Percentiles rank a stretch among this genome's conserved stretches.
Conservation (phyloP, 1,284 basidiomycete genomes). For the Trichosporon ovoides region DNA sequence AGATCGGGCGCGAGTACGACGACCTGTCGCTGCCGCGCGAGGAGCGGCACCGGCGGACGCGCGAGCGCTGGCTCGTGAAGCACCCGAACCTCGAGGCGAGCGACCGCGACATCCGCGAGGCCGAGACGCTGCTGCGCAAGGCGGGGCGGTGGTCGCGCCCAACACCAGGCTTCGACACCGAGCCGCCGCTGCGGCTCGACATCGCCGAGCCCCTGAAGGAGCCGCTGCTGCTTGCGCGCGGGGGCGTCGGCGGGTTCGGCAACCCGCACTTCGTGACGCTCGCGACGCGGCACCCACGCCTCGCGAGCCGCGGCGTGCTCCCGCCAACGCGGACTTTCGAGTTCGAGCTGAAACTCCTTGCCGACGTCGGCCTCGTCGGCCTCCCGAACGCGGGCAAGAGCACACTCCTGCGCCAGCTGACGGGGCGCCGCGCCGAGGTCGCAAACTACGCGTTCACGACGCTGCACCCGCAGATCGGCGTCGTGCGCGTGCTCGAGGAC, state of each 20-base stretch:
- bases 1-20: slow-evolving; percentile 46
- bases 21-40: slow-evolving; percentile 24
- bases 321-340: slow-evolving; percentile 78
- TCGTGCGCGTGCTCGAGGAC: slow-evolving; percentile 75
- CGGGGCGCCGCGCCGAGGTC: slow-evolving; percentile 79
- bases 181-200: slow-evolving; percentile 62
- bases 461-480: slow-evolving; percentile 90
- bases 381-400: slow-evolving; percentile 82
- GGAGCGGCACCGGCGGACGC: slow-evolving; percentile 49
- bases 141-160: slow-evolving; percentile 55
- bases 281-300: slow-evolving; percentile 64
- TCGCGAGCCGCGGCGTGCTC: slow-evolving; percentile 69
- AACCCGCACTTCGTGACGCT: slow-evolving; percentile 70
- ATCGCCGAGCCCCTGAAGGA: slow-evolving; percentile 53
- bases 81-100: slow-evolving; percentile 62
- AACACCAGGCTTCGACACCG: slow-evolving; percentile 29
- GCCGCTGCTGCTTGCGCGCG: slow-evolving; percentile 65
- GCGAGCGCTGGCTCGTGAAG: slow-evolving; percentile 69
- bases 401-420: slow-evolving; percentile 83
- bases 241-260: slow-evolving; percentile 79
- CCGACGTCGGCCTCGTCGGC: slow-evolving; percentile 87
- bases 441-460: slow-evolving; percentile 93
- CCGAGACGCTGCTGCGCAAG: slow-evolving; percentile 60
- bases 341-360: slow-evolving; percentile 90
- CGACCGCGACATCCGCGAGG: slow-evolving; percentile 64